These are phyloP conservation scores for Pleurotus platypus DNA, from an alignment of 768 basidiomycete species.

Conservation along the genomic window DNA sequence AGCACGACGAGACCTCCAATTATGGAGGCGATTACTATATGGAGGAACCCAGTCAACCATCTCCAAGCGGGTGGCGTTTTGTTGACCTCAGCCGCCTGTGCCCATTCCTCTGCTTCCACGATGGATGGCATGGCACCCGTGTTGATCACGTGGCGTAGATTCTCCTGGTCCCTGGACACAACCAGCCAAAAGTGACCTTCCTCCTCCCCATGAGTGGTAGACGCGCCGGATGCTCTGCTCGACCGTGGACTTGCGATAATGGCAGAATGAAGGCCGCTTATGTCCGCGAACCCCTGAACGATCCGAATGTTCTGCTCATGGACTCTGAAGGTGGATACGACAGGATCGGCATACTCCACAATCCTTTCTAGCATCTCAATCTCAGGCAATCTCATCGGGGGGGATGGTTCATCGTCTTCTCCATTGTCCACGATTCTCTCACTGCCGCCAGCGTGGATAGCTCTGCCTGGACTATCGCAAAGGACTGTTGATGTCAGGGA, in stretches of 20 bases:
- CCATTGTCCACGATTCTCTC: constrained; percentile 5
- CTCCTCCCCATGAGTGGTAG: constrained; percentile 4
- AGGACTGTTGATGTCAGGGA: neutral
- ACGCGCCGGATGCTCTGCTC: neutral
- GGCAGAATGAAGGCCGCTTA: constrained; percentile 22
- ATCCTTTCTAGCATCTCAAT: constrained; percentile 2
- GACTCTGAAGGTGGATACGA: constrained; percentile 28
- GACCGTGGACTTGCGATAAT: constrained; percentile 12
- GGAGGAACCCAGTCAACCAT: constrained; percentile 7
- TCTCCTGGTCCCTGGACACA: constrained; percentile 21
- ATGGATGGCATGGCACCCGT: too few species aligned
- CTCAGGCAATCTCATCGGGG: neutral
- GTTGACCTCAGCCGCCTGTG: neutral
- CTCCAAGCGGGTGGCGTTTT: neutral
- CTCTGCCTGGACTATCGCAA: constrained; percentile 13
- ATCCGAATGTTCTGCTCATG: constrained; percentile 18
- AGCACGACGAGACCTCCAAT: constrained; percentile 8
- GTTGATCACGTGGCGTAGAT: constrained; percentile 24
- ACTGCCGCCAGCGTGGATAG: constrained; percentile 13
- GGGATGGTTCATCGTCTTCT: neutral
- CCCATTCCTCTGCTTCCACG: constrained; percentile 1
- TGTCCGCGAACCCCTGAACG: constrained; percentile 14
- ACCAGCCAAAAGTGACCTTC: constrained; percentile 21
- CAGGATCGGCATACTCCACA: constrained; percentile 13
- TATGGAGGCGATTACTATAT: constrained; percentile 1